Evolutionary conservation across 2,329 filamentous ascomycete genomes (phyloP), one percentile per base, ranked within the genome.

Genomic region (Alternaria gaisen): DNA sequence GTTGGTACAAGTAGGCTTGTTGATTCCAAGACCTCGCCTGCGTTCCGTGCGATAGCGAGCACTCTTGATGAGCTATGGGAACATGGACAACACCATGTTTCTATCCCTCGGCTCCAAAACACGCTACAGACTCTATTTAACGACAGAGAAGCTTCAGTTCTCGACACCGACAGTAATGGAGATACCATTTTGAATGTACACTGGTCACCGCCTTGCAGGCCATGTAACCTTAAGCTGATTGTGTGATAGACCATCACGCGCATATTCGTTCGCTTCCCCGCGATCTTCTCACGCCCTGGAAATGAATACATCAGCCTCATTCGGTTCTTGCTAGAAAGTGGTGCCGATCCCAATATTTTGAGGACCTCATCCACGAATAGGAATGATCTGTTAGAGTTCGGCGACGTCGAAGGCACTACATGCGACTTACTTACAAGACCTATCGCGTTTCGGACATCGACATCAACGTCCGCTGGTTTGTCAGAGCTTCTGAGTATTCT

Each of bases 301-400:
- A 8, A 16, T 3, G 42, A 44, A 28, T 28, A 12, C 2, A 16
- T 26, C 5, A 24, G 12, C n/a, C 42, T 44, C 3, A 3, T 44
- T 12, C 16, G 9, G 2, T 18, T 18, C 2, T 18, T 44, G 5
- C 0, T 28, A 8, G 24, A 12, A 1, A 44, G 1, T 0, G 24
- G 42, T 3, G 42, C 42, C 5, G 42, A 44, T 12, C 42, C 42
- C 5, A 44, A 44, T 5, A 9, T 18, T 5, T n/a, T 44, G 1
- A 44, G 9, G 22, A 20, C 16, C 3, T 16, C 34, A 4, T 24
- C 22, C 22, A 4, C 22, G 3, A 3, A 24, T 24, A 3, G 3
- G 22, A 3, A 24, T 24, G 22, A 24, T 24, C 22, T 24, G 22
- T 24, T 24, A 4, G 3, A 24, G 22, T 24, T 24, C 22, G 16